Percentiles rank a stretch among this genome's conserved stretches.
Conservation (phyloP, 352 stramenopile genomes). For the Phytopythium oedochilum region DNA sequence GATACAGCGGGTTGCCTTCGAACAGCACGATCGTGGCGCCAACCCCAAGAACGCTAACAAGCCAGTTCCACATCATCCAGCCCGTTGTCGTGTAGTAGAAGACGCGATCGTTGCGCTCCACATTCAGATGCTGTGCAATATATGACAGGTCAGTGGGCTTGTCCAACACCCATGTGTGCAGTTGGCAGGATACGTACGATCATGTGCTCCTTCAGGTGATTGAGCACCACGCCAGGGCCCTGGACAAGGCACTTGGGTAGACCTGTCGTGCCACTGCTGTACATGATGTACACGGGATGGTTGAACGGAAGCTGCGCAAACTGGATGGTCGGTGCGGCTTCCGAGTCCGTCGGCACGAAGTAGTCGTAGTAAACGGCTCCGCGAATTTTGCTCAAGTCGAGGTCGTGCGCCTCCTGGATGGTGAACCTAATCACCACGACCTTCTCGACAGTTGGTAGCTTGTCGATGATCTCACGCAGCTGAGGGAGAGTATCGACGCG, state of each 20-base stretch:
- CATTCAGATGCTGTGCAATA: slow-evolving; percentile 51
- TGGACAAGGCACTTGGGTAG: slow-evolving; percentile 87
- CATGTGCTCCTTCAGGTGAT: slow-evolving; percentile 80
- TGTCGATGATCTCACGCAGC: slow-evolving; percentile 51
- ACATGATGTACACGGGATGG: slow-evolving; percentile 88
- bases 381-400: slow-evolving; percentile 56
- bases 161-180: too few relatives aligned
- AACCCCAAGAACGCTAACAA: slow-evolving; percentile 63
- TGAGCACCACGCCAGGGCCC: slow-evolving; percentile 64
- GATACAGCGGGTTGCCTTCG: slow-evolving; percentile 72
- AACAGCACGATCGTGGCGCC: slow-evolving; percentile 75
- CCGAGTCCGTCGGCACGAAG: slow-evolving; percentile 29
- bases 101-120: slow-evolving; percentile 54
- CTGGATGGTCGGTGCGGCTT: slow-evolving; percentile 28
- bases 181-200: slow-evolving; percentile 59
- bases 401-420: slow-evolving; percentile 38
- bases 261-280: slow-evolving; percentile 81
- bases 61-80: slow-evolving; percentile 91
- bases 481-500: slow-evolving; percentile 59
- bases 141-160: not conserved
- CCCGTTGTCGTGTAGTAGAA: slow-evolving; percentile 84
- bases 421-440: slow-evolving; percentile 68
- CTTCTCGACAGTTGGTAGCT: slow-evolving; percentile 58
- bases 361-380: slow-evolving; percentile 48
- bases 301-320: slow-evolving; percentile 80